Base-by-base conservation (phyloP, 345 rosid species). In the Stellera chamaejasme region DNA sequence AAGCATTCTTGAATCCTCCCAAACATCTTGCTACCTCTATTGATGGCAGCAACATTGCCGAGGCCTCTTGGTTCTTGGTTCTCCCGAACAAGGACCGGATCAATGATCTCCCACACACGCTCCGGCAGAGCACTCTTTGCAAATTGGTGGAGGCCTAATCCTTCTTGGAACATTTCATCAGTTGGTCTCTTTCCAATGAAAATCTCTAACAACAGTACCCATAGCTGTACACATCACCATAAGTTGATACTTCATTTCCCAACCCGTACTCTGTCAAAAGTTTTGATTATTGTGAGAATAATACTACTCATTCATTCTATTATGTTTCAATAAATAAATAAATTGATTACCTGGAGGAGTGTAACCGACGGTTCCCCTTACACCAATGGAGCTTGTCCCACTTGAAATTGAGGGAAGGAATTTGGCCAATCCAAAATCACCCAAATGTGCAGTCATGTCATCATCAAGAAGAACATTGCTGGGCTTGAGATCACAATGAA, bases 141-240 rank as follows among this genome's bases (percentile, higher is more conserved):
- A 64, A 45, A 56, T 23, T 36, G 55, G 32, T 58, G 70, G 10
- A 72, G 65, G 54, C 23, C 66, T 3, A 60, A 27, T 10, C 60
- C 50, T 1, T 68, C 81, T 2, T 26, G 44, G 51, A 69, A 72
- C 58, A 32, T 45, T 2, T 62, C 64, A 27, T 69, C 56, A 0
- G 72, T 76, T 12, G 81, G 75, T 16, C 43, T 44, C 56, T 60
- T 53, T 25, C 75, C 48, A 0, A 68, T 63, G 41, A 76, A 53
- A 55, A 69, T 50, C 65, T 76, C 70, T 8, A 69, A 19, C 53
- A 72, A 46, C 2, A 76, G 51, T 4, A 76, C 66, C 77, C 72
- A 46, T 41, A 76, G 32, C 74, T 69, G 15, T 69, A 66, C 28
- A 76, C 61, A 54, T 76, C 72, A 0, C 77, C 77, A 2, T 14